Base-by-base conservation (phyloP, 768 basidiomycete species). In the Pisolithus albus region DNA sequence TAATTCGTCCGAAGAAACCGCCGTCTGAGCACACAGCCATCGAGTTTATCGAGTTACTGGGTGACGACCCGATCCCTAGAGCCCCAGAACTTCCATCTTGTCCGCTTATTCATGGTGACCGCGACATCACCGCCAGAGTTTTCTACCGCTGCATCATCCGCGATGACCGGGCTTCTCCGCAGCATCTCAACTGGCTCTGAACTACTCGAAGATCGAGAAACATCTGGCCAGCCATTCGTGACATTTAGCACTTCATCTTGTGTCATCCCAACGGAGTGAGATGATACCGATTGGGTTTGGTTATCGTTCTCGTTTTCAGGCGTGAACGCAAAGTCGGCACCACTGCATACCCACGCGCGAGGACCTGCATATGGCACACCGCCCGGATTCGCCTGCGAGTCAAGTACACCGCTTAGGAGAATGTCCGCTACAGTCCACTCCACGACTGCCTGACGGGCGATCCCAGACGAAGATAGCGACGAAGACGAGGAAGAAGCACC, bases 341-440 rank as follows among this genome's bases (percentile, higher is more conserved):
- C 60, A 4, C 64, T 58, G 15, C 64, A 59, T 24, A 72, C 54
- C 65, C 66, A 68, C 8, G 63, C 66, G 16, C 67, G 68, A 11
- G 60, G 60, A 45, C 30, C 39, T 39, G 50, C 36, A 15, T 55
- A 50, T 10, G 46, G 52, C 8, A 54, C 53, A 1, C 60, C 58
- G 9, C 54, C 55, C 8, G 49, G 37, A 21, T 43, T 50, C 4
- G 46, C 46, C 30, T 45, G 53, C 7, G 44, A 21, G 48, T 73
- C 71, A n/a, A 73, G 65, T 6, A 57, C 59, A 9, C 69, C 70
- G 42, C 63, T 62, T 4, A 73, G 59, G 1, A 72, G 52, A 40
- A 65, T 49, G 47, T 72, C 72, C 3, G 65, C 62, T 23, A 72
- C 56, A 4, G 65, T 63, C 65, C 65, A 70, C 38, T 65, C 63